Percentiles rank a stretch among this genome's conserved stretches.
Conservation (phyloP, 164 flowering plant genomes). For the Chloranthus sessilifolius region DNA sequence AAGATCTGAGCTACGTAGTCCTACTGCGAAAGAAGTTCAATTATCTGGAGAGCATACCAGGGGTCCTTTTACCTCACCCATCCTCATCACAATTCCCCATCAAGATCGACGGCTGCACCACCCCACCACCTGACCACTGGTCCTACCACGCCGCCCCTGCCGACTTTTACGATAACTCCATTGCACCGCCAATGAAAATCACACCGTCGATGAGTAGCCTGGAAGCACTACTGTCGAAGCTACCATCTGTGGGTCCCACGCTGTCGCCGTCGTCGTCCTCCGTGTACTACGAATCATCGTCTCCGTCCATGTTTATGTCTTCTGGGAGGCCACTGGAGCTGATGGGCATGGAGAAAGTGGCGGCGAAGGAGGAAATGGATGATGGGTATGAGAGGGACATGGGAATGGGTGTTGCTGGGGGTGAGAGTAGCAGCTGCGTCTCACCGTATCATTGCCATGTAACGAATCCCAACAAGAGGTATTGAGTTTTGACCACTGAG, state of each 20-base stretch:
- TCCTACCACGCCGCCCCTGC: constrained; percentile 6
- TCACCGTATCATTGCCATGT: constrained; percentile 23
- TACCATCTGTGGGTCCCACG: constrained; percentile 76
- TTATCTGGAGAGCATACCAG: constrained; percentile 93
- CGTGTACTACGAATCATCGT: constrained; percentile 22
- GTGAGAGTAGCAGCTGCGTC: constrained; percentile 48
- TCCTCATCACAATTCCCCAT: constrained; percentile 64
- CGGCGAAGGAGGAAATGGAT: constrained; percentile 48
- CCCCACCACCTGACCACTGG: constrained; percentile 42
- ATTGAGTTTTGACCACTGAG: constrained; percentile 4
- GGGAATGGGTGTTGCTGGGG: constrained; percentile 8
- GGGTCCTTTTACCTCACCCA: constrained; percentile 93
- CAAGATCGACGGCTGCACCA: constrained; percentile 26
- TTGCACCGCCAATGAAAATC: constrained; percentile 40
- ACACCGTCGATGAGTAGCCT: constrained; percentile 98
- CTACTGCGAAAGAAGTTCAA: constrained; percentile 68
- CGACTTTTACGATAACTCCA: constrained; percentile 29
- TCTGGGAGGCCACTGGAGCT: constrained; percentile 27
- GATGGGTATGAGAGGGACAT: constrained; percentile 23
- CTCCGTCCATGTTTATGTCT: constrained; percentile 13
- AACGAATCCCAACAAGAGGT: constrained; percentile 13
- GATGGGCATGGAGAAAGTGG: constrained; percentile 29
- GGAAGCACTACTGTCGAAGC: constrained; percentile 91
- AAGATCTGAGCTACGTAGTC: constrained; percentile 79
- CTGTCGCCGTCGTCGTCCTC: constrained; percentile 22